phyloP scores from a whole-genome alignment of 139 green algal genomes.

The Medakamo hakoo region DNA sequence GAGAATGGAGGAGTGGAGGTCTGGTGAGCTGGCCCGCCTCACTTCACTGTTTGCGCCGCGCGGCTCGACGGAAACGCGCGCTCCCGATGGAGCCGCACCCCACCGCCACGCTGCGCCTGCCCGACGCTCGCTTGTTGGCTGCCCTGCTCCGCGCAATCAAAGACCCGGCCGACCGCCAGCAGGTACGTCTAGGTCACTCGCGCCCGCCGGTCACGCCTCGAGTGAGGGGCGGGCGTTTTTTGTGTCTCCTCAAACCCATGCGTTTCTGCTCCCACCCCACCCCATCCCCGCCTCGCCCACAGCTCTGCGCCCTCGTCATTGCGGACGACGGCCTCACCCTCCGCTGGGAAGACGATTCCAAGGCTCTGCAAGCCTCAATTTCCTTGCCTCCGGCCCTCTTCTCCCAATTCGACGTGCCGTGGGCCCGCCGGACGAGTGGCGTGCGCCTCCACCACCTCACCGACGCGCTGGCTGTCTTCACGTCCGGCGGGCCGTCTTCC shows the following conservation, averaged over 20 bases:
- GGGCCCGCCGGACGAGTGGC: constrained; percentile 14
- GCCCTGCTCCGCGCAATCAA: background rate
- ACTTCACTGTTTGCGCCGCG: too few species aligned
- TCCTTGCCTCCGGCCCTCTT: constrained; percentile 28
- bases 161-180: background rate
- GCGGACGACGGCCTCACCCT: constrained; percentile 15
- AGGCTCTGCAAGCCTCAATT: constrained; percentile 24
- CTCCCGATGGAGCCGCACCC: too few species aligned
- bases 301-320: constrained; percentile 21
- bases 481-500: too few species aligned
- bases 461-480: constrained; percentile 30
- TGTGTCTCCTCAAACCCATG: background rate
- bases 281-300: background rate
- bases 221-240: background rate
- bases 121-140: background rate
- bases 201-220: background rate
- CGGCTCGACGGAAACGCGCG: too few species aligned
- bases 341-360: constrained; percentile 33
- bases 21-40: too few species aligned
- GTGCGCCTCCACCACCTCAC: constrained; percentile 24
- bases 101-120: background rate
- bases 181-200: background rate
- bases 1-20: too few species aligned
- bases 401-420: constrained; percentile 7
- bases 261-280: background rate